Base-by-base conservation (phyloP, 148 eudicot species). In the Dysphania ambrosioides region DNA sequence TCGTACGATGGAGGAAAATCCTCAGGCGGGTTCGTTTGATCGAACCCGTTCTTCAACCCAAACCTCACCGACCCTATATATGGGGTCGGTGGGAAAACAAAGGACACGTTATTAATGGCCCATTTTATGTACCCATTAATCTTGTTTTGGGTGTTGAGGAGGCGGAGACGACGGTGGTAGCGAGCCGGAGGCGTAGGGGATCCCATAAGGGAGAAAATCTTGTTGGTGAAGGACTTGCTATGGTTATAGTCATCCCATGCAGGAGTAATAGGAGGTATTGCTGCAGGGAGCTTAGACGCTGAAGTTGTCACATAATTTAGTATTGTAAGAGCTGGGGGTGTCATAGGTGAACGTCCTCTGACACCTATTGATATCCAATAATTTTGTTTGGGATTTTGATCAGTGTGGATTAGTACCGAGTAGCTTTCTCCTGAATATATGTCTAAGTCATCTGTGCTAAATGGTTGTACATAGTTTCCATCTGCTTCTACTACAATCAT, bases 361-460 rank as follows among this genome's bases (percentile, higher is more conserved):
- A 93, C 98, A 23, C 90, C 86, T 1, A 79, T 40, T n/a, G 95
- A 84, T 23, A 89, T 68, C 98, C 98, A 93, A 77, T 86, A 89
- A 85, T 91, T 93, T 1, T 71, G 36, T 12, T 83, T 55, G 2
- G 94, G 84, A 73, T 84, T 72, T 81, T 93, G 95, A 41, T 89
- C 63, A 0, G 97, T 87, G 1, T 79, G 82, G 77, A 93, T 75
- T 23, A 93, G 78, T 24, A 93, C 78, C 1, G 98, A 93, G 77
- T 93, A 93, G 82, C 85, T 91, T n/a, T 93, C 94, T 0, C 98
- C 98, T 0, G 98, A 93, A 83, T 93, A 89, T 21, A 93, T 91
- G 91, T 93, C 97, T 49, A 93, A 26, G 73, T 91, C 89, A 21
- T 81, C 72, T 6, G 83, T 89, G 0, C 65, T 40, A 41, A 89